A percentile compares a stretch with the other conserved stretches of the same genome.
Conservation (phyloP, 2,329 filamentous ascomycete genomes). For the Trematosphaeria pertusa region DNA sequence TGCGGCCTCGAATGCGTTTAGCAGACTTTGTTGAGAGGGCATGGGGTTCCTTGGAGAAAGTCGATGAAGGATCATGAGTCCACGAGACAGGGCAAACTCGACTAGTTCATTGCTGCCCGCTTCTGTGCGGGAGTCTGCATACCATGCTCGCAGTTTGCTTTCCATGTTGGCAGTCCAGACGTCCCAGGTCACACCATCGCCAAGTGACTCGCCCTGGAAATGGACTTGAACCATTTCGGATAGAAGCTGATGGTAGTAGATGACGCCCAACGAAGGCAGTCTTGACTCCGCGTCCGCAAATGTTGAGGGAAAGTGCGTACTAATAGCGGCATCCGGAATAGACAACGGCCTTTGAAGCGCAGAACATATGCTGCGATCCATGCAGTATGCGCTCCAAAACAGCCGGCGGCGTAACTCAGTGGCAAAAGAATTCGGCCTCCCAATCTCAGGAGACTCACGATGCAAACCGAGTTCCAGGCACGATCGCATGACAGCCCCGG, state of each 20-base stretch:
- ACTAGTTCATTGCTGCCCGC: conserved; percentile 7
- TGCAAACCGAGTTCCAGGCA: conserved; percentile 10
- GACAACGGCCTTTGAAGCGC: conserved; percentile 8
- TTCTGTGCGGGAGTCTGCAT: conserved; percentile 7
- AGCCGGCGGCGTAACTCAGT: conserved; percentile 2
- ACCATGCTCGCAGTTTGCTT: conserved; percentile 5
- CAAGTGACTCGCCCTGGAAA: conserved; percentile 10
- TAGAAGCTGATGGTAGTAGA: conserved; percentile 10
- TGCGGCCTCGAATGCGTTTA: conserved; percentile 10
- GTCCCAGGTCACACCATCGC: conserved; percentile 1
- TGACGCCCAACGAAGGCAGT: conserved; percentile 5
- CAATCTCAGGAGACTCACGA: conserved; percentile 7
- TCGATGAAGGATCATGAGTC: conserved; percentile 14
- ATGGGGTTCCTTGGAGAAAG: conserved; percentile 9
- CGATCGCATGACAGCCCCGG: conserved; percentile 10
- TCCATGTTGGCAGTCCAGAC: conserved; percentile 6
- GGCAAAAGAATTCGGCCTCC: neutral
- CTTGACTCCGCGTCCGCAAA: neutral
- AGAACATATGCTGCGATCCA: conserved; percentile 10
- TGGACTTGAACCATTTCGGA: conserved; percentile 12
- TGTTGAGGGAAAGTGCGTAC: conserved; percentile 6
- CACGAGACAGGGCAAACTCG: conserved; percentile 10
- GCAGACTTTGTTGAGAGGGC: conserved; percentile 9
- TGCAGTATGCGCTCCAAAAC: conserved; percentile 13
- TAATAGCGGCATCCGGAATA: conserved; percentile 9